Conservation (phyloP, 768 basidiomycete species). For the Tricholoma matsutake region DNA sequence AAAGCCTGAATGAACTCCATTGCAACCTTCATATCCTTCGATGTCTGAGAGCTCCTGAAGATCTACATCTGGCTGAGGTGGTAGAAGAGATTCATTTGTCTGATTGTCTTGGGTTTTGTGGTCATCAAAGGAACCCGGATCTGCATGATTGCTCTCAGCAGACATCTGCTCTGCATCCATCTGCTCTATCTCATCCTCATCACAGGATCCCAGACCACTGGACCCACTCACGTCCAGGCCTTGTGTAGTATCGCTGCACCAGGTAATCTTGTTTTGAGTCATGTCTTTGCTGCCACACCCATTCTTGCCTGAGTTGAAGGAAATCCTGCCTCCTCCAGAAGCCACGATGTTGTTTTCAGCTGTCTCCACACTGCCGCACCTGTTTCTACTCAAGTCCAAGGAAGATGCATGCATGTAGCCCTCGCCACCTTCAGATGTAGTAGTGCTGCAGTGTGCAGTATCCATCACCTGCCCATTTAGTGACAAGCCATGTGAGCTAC, state of each 20-base stretch:
- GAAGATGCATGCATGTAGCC: neutral
- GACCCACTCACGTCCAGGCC: too few species aligned
- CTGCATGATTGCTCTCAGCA: neutral
- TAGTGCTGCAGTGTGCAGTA: too few species aligned
- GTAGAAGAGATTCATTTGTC: neutral
- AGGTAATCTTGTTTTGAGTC: neutral
- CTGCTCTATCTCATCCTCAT: neutral
- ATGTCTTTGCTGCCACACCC: too few species aligned
- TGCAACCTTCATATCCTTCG: conserved; percentile 15
- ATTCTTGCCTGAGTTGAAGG: too few species aligned
- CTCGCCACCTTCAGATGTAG: too few species aligned
- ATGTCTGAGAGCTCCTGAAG: conserved; percentile 5
- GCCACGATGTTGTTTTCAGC: neutral
- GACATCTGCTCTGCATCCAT: neutral
- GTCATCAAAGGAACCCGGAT: neutral
- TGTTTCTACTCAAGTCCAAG: neutral
- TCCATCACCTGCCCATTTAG: too few species aligned
- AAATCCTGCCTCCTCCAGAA: too few species aligned
- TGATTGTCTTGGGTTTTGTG: neutral
- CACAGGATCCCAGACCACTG: neutral
- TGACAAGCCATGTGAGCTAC: too few species aligned
- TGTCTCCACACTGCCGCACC: neutral
- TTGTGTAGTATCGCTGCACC: too few species aligned
- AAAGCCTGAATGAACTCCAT: conserved; percentile 22
- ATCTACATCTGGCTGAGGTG: neutral